phyloP scores from a whole-genome alignment of 208 protist genomes.

The Acanthamoeba royreba region DNA sequence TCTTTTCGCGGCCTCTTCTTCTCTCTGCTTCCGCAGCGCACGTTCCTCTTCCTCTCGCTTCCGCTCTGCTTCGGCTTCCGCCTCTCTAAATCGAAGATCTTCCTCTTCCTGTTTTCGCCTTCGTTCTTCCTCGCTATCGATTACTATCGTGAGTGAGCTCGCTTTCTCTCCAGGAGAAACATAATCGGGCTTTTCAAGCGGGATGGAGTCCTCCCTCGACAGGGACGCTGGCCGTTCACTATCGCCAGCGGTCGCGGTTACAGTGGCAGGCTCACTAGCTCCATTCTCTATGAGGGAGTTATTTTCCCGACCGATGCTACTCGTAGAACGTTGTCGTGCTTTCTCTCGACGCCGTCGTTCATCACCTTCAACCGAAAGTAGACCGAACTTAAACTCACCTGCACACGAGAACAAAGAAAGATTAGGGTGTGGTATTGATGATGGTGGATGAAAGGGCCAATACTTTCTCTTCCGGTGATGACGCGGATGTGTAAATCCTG shows the following conservation, averaged over 20 bases:
- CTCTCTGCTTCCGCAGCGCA: no score
- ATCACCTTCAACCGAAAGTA: slow-evolving; percentile 1
- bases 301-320: neutral
- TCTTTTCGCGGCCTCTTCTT: neutral
- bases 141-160: no score
- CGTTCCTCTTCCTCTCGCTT: neutral
- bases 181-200: no score
- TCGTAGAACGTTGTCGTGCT: neutral
- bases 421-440: neutral
- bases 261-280: neutral
- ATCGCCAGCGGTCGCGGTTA: no score
- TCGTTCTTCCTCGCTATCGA: neutral
- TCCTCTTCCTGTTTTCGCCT: neutral
- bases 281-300: no score
- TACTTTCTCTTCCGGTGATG: slow-evolving; percentile 1
- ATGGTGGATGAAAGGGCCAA: neutral
- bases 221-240: no score
- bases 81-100: neutral
- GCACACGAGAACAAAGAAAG: neutral
- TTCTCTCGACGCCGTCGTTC: neutral
- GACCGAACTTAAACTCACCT: slow-evolving; percentile 9
- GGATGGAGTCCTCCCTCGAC: no score
- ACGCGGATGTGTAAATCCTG: neutral
- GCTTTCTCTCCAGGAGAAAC: no score
- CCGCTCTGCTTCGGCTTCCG: neutral